These are phyloP conservation scores for Candida mesenterica DNA, from an alignment of 1,139 yeast genomes.

Conservation along the genomic window DNA sequence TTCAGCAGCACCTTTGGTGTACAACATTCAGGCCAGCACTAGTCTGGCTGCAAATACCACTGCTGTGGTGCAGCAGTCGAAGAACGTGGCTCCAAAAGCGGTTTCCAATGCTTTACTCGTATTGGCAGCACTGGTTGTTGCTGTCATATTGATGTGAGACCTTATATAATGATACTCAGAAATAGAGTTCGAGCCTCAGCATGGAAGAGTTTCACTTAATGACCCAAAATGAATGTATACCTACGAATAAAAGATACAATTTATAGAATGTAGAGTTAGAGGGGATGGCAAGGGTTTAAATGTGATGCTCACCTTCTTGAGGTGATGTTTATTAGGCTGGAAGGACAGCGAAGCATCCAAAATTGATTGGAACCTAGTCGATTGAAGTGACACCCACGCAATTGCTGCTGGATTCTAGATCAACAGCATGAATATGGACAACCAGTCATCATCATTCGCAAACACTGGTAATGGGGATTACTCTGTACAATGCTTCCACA, in stretches of 20 bases:
- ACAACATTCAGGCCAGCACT: neutral
- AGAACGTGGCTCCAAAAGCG: constrained; percentile 6
- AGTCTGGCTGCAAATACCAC: constrained; percentile 3
- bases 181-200: neutral
- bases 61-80: constrained; percentile 5
- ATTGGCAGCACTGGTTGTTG: constrained; percentile 11
- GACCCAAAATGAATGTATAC: constrained; percentile 2
- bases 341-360: too few species aligned
- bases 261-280: neutral
- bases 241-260: constrained; percentile 1
- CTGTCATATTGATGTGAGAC: constrained; percentile 14
- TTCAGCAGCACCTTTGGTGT: constrained; percentile 2
- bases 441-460: too few species aligned
- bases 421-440: too few species aligned
- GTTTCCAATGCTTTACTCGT: constrained; percentile 6
- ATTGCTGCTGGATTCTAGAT: too few species aligned
- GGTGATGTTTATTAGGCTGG: too few species aligned
- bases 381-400: too few species aligned
- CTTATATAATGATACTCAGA: too few species aligned
- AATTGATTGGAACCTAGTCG: too few species aligned
- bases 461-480: too few species aligned
- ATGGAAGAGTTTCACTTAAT: neutral
- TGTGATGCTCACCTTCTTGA: too few species aligned
- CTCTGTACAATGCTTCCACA: too few species aligned
- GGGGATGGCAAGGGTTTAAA: too few species aligned